Evolutionary conservation across 345 rosid species (phyloP).

Genomic region (Citrus trifoliata): DNA sequence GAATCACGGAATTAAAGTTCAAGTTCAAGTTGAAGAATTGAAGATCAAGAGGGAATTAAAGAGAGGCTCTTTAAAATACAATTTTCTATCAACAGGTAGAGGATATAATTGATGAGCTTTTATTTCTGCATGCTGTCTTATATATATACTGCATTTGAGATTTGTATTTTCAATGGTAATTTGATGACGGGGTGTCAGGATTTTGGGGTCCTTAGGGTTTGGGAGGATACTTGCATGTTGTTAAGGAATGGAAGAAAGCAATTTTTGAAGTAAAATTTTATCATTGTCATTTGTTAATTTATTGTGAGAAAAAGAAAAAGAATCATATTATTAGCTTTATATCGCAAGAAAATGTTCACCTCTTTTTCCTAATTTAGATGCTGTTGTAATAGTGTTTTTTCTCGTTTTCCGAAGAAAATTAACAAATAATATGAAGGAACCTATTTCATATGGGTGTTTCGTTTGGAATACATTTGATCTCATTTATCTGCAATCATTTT

Average conservation of each 20-base stretch:
- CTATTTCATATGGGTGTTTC: not conserved
- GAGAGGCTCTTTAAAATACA: not conserved
- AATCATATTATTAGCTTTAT: not conserved
- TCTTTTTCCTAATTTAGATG: not conserved
- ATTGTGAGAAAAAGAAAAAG: not conserved
- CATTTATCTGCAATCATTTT: not conserved
- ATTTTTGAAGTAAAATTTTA: not conserved
- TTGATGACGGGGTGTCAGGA: not conserved
- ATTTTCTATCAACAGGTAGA: not conserved
- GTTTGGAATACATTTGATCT: not conserved
- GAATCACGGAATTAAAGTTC: not conserved
- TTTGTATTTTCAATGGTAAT: not conserved
- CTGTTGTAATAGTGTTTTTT: not conserved
- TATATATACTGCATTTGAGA: not conserved
- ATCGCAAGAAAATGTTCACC: not conserved
- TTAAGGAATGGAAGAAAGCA: not conserved
- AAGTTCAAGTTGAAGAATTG: not conserved
- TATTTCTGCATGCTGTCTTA: not conserved
- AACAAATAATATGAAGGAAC: not conserved
- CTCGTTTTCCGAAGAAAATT: not conserved
- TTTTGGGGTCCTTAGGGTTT: not conserved
- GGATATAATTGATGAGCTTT: not conserved
- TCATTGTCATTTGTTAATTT: not conserved
- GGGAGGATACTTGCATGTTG: constrained; percentile 4
- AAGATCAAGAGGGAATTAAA: too few relatives aligned